phyloP scores from a whole-genome alignment of 2,329 filamentous ascomycete genomes.

The Colletotrichum zoysiae region DNA sequence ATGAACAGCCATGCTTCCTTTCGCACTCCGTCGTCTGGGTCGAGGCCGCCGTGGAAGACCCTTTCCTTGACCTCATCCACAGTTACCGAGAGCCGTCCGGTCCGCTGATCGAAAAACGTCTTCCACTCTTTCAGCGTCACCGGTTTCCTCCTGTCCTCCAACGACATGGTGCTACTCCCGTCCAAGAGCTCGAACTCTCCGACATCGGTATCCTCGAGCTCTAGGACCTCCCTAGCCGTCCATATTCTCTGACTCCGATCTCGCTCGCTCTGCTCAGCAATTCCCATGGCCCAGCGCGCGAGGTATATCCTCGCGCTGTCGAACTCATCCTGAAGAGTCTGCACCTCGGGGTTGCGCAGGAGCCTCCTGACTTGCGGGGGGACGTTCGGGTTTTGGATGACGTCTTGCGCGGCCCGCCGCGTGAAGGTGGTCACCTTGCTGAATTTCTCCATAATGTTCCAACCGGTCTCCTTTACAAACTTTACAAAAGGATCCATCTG shows the following conservation, averaged over 20 bases:
- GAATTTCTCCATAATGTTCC: constrained; percentile 96
- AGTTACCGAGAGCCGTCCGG: constrained; percentile 82
- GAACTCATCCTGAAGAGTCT: constrained; percentile 95
- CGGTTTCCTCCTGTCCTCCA: constrained; percentile 81
- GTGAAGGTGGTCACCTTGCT: constrained; percentile 98
- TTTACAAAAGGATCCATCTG: constrained; percentile 95
- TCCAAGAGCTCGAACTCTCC: constrained; percentile 97
- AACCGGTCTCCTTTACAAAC: constrained; percentile 92
- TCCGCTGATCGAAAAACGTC: constrained; percentile 83
- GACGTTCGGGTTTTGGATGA: constrained; percentile 90
- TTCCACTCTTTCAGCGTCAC: constrained; percentile 91
- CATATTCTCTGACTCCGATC: constrained; percentile 90
- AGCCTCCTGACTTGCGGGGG: constrained; percentile 89
- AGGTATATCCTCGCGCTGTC: constrained; percentile 96
- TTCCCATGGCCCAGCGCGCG: constrained; percentile 98
- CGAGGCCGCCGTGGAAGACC: constrained; percentile 94
- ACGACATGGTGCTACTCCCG: constrained; percentile 77
- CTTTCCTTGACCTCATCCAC: constrained; percentile 95
- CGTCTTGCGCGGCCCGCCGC: constrained; percentile 88
- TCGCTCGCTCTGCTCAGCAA: constrained; percentile 94
- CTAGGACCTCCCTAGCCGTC: constrained; percentile 92
- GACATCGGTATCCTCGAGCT: constrained; percentile 93
- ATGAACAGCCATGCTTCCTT: constrained; percentile 98
- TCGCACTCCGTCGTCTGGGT: constrained; percentile 88
- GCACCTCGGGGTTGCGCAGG: constrained; percentile 91